These are phyloP conservation scores for Solanum clarkiae DNA, from an alignment of 257 asterid species.

Conservation along the genomic window DNA sequence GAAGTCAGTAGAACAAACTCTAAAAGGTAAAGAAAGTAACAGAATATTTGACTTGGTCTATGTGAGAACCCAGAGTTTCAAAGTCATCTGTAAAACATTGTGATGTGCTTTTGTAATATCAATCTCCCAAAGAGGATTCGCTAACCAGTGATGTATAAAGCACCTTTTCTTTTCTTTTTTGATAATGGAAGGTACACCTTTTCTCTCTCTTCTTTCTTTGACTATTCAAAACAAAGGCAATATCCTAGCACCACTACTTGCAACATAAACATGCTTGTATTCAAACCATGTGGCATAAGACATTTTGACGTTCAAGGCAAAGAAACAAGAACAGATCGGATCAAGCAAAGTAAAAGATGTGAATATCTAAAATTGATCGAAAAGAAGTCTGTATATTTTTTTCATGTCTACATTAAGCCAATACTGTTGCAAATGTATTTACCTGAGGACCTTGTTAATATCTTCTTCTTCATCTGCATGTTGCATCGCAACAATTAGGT, in stretches of 20 bases:
- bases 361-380: background rate
- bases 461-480: slow-evolving; percentile 99
- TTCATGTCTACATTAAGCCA: background rate
- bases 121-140: background rate
- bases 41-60: background rate
- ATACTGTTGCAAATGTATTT: background rate
- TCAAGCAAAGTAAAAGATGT: background rate
- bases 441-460: slow-evolving; percentile 96
- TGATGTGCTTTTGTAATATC: background rate
- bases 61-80: background rate
- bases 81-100: background rate
- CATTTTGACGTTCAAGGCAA: background rate
- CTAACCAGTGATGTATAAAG: background rate
- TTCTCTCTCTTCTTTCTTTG: background rate
- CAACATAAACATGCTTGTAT: background rate
- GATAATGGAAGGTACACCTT: background rate
- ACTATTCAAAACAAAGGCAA: background rate
- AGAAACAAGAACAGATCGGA: background rate
- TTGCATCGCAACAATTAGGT: slow-evolving; percentile 89
- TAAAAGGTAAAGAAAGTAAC: background rate
- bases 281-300: background rate
- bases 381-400: background rate
- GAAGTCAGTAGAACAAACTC: background rate
- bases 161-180: background rate
- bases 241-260: background rate